Evolutionary conservation across 176 grass and related monocot genomes (phyloP).

Genomic region (Tillandsia leiboldiana): DNA sequence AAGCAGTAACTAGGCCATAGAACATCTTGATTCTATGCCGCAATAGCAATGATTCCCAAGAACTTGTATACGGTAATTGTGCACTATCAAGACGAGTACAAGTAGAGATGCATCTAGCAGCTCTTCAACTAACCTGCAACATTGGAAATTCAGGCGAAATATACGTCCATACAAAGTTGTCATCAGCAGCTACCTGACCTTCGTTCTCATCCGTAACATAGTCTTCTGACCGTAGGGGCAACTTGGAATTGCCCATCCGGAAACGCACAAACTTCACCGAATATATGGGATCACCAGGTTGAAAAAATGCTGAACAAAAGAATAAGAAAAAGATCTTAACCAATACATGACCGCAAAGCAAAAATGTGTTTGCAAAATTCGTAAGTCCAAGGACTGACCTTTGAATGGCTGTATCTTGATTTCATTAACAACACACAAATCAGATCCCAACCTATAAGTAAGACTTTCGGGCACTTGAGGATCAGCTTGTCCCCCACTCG

Average conservation of each 20-base stretch:
- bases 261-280: conserved; percentile 48
- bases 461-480: conserved; percentile 42
- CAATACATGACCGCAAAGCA: background rate
- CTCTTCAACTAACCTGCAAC: conserved; percentile 40
- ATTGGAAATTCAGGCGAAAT: conserved; percentile 75
- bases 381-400: conserved; percentile 31
- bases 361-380: background rate
- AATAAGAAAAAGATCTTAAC: conserved; percentile 11
- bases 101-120: background rate
- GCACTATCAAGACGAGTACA: too few relatives aligned
- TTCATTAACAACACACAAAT: conserved; percentile 49
- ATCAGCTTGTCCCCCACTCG: conserved; percentile 52
- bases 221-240: conserved; percentile 8
- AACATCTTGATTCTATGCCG: too few relatives aligned
- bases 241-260: conserved; percentile 54
- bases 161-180: conserved; percentile 75
- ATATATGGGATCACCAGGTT: conserved; percentile 45
- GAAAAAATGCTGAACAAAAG: conserved; percentile 43
- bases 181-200: conserved; percentile 25
- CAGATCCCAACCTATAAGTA: conserved; percentile 42
- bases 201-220: conserved; percentile 27
- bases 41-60: too few relatives aligned
- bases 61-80: too few relatives aligned
- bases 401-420: conserved; percentile 55
- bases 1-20: too few relatives aligned